These are phyloP conservation scores for Fusarium neocosmosporiellum DNA, from an alignment of 2,329 filamentous ascomycete genomes.

Conservation along the genomic window DNA sequence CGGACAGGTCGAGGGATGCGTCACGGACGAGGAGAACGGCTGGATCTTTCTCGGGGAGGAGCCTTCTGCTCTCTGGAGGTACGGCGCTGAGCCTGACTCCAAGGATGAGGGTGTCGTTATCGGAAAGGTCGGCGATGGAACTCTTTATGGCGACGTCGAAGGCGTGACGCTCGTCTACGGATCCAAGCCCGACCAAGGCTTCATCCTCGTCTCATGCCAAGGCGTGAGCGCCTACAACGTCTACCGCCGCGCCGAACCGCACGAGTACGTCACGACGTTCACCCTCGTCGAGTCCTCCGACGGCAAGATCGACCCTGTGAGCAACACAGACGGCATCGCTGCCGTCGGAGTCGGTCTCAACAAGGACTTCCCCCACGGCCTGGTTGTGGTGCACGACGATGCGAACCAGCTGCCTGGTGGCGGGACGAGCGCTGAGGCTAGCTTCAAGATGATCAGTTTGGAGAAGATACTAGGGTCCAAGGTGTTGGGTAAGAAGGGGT, in stretches of 20 bases:
- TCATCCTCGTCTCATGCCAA: conserved; percentile 63
- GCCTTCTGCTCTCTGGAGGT: conserved; percentile 62
- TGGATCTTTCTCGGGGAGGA: conserved; percentile 65
- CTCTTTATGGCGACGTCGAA: conserved; percentile 64
- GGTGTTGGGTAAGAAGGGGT: conserved; percentile 34
- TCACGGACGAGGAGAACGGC: conserved; percentile 62
- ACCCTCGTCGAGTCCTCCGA: conserved; percentile 56
- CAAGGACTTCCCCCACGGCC: conserved; percentile 53
- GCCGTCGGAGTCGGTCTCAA: conserved; percentile 59
- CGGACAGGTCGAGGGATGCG: conserved; percentile 66
- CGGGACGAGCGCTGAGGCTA: conserved; percentile 58
- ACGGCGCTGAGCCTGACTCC: conserved; percentile 60
- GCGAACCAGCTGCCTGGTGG: conserved; percentile 61
- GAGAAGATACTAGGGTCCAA: conserved; percentile 52
- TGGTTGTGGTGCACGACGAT: conserved; percentile 65
- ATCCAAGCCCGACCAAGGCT: conserved; percentile 55
- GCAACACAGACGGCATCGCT: conserved; percentile 64
- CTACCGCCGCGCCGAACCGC: conserved; percentile 60
- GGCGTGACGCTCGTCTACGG: conserved; percentile 64
- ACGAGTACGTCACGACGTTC: conserved; percentile 62
- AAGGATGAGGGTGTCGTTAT: conserved; percentile 48
- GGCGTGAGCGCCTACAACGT: conserved; percentile 65
- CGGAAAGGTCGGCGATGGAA: conserved; percentile 59
- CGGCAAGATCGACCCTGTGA: conserved; percentile 59
- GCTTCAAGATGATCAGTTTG: conserved; percentile 62